phyloP scores from a whole-genome alignment of 2,329 filamentous ascomycete species.

The Tolypocladium tropicale region DNA sequence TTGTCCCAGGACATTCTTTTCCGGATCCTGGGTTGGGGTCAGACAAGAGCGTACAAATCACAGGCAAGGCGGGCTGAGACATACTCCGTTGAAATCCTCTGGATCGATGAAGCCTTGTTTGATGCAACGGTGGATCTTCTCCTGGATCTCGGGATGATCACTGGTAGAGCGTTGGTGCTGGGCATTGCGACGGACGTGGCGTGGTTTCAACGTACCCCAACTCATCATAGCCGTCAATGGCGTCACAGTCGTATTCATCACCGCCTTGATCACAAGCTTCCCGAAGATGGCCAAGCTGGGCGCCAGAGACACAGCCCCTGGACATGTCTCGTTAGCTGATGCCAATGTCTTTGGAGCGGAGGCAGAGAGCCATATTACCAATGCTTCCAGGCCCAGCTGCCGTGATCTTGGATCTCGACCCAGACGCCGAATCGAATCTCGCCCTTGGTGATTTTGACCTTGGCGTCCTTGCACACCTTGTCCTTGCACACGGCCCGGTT shows the following conservation, averaged over 20 bases:
- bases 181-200: too few relatives aligned
- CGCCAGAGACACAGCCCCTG: slow-evolving; percentile 84
- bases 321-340: neutral
- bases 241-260: slow-evolving; percentile 48
- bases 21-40: slow-evolving; percentile 51
- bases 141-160: slow-evolving; percentile 50
- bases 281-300: slow-evolving; percentile 56
- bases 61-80: slow-evolving; percentile 22
- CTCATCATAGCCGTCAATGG: slow-evolving; percentile 75
- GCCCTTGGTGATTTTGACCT: slow-evolving; percentile 66
- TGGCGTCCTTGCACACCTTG: slow-evolving; percentile 59
- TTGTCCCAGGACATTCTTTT: slow-evolving; percentile 60
- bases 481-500: slow-evolving; percentile 67
- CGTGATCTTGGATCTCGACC: slow-evolving; percentile 52
- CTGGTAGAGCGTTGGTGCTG: slow-evolving; percentile 14
- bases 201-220: slow-evolving; percentile 34
- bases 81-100: slow-evolving; percentile 81
- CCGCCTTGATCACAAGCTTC: slow-evolving; percentile 37
- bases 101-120: slow-evolving; percentile 71
- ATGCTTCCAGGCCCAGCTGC: slow-evolving; percentile 70
- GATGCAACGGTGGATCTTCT: slow-evolving; percentile 64
- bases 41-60: neutral
- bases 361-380: slow-evolving; percentile 51
- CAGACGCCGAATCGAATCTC: slow-evolving; percentile 68
- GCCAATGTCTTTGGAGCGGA: neutral